phyloP scores from a whole-genome alignment of 2,329 filamentous ascomycete genomes.

The Sporothrix pseudoabietina region DNA sequence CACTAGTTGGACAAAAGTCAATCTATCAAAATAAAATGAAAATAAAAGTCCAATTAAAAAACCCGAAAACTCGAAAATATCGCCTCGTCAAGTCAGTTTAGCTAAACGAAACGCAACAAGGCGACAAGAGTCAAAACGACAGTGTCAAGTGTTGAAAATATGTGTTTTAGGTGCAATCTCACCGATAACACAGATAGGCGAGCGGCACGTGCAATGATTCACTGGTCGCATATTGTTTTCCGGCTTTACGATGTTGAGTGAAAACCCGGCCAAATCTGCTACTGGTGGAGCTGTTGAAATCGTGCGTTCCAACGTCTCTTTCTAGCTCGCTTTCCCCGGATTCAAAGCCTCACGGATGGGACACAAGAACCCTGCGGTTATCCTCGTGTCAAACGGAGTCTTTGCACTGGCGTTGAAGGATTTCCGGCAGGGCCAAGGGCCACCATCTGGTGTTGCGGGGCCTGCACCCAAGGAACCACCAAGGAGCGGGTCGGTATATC shows the following conservation, averaged over 20 bases:
- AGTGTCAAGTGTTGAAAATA: no score
- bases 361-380: background rate
- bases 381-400: background rate
- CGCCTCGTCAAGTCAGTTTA: no score
- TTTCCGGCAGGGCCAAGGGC: background rate
- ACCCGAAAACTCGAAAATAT: no score
- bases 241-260: background rate
- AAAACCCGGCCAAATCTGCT: background rate
- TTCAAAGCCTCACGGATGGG: background rate
- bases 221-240: background rate
- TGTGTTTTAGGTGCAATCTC: background rate
- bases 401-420: background rate
- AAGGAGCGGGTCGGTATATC: constrained; percentile 11
- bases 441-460: background rate
- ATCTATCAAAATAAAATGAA: no score
- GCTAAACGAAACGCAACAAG: no score
- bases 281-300: background rate
- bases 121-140: no score
- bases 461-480: background rate
- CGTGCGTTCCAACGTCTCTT: background rate
- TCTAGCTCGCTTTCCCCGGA: background rate
- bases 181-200: background rate
- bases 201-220: background rate
- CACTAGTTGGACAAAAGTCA: no score
- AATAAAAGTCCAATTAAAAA: no score